A percentile compares a stretch with the other conserved stretches of the same genome.
phyloP scores from a whole-genome alignment of 2,329 filamentous ascomycete species.

The Aspergillus sp. region DNA sequence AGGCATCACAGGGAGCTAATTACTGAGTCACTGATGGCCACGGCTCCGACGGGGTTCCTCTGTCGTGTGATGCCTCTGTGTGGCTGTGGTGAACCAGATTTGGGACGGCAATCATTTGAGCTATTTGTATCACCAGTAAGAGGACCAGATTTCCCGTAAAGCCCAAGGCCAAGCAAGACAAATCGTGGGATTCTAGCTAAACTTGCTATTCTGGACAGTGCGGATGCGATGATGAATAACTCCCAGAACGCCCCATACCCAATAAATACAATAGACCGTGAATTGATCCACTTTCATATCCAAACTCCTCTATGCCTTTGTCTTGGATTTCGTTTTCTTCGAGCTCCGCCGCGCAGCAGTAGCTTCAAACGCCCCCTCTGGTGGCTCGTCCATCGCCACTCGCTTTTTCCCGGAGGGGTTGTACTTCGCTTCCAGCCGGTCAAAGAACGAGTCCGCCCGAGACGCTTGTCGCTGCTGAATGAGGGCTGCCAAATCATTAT shows the following conservation, averaged over 20 bases:
- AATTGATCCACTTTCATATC: not conserved
- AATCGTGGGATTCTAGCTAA: not conserved
- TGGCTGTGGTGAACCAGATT: constrained; percentile 2
- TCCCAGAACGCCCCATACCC: not conserved
- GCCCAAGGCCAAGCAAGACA: not conserved
- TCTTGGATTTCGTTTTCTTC: constrained; percentile 34
- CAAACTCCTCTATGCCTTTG: constrained; percentile 11
- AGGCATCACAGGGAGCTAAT: not conserved
- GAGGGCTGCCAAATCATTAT: constrained; percentile 63
- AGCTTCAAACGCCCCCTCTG: constrained; percentile 62
- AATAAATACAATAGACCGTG: not conserved
- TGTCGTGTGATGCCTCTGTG: constrained; percentile 10
- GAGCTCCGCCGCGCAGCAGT: constrained; percentile 40
- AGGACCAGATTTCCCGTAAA: not conserved
- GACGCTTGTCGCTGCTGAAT: constrained; percentile 71
- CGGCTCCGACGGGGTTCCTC: not conserved
- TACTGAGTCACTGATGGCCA: not conserved
- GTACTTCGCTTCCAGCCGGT: constrained; percentile 76
- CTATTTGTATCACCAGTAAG: constrained; percentile 12
- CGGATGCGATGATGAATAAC: not conserved
- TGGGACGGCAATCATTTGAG: not conserved
- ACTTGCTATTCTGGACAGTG: not conserved
- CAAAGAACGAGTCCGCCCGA: constrained; percentile 64
- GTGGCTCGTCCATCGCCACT: constrained; percentile 52
- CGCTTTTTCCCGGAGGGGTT: constrained; percentile 45